phyloP scores from a whole-genome alignment of 2,329 filamentous ascomycete genomes.

The Diaporthe australafricana region DNA sequence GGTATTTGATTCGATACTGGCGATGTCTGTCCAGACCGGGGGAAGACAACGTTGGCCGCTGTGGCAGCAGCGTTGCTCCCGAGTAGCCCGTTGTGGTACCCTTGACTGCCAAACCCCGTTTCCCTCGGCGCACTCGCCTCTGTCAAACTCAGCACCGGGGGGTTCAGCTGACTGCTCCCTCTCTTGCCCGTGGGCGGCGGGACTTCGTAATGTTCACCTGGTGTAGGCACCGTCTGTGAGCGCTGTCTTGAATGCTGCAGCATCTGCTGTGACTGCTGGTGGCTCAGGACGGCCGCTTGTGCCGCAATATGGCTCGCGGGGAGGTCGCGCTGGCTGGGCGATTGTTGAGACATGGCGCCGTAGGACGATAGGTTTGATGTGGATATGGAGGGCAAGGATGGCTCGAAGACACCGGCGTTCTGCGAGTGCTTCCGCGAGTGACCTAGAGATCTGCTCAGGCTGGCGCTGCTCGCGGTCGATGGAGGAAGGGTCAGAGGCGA shows the following conservation, averaged over 20 bases:
- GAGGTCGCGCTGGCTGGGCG: constrained; percentile 54
- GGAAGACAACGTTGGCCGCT: constrained; percentile 80
- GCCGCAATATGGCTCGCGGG: constrained; percentile 84
- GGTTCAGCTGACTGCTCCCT: constrained; percentile 64
- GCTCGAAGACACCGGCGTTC: constrained; percentile 82
- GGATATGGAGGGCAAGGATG: constrained; percentile 73
- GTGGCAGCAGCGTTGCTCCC: constrained; percentile 73
- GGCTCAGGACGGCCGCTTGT: constrained; percentile 79
- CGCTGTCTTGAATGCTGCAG: constrained; percentile 69
- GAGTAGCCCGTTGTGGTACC: constrained; percentile 71
- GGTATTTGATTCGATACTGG: constrained; percentile 52
- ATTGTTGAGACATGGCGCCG: constrained; percentile 59
- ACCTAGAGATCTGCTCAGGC: constrained; percentile 45
- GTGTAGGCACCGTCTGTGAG: constrained; percentile 78
- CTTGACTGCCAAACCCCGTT: constrained; percentile 60
- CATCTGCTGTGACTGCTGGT: constrained; percentile 61
- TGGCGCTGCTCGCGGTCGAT: constrained; percentile 47
- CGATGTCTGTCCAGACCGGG: constrained; percentile 69
- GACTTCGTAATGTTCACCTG: constrained; percentile 55
- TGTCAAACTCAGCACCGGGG: constrained; percentile 72
- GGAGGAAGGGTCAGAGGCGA: constrained; percentile 57
- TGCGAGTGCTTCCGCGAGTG: constrained; percentile 76
- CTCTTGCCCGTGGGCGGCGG: constrained; percentile 50
- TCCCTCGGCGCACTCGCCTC: constrained; percentile 73
- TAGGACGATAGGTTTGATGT: constrained; percentile 64